Evolutionary conservation across 2,329 filamentous ascomycete genomes (phyloP).

Genomic region (Lecanicillium sp.): DNA sequence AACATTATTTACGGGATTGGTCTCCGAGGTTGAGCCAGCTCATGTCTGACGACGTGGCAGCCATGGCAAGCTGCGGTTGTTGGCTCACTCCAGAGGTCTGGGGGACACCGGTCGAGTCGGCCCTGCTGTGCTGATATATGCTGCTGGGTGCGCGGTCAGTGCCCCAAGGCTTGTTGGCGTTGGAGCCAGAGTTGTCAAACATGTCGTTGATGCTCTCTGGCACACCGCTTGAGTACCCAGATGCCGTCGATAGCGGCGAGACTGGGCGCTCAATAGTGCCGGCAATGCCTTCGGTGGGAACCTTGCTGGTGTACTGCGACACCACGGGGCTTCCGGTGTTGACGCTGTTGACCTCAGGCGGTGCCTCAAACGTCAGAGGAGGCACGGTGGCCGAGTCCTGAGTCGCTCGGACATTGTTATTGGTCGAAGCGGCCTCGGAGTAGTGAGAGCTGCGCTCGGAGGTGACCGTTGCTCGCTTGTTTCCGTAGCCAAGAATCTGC

Average conservation of each 20-base stretch:
- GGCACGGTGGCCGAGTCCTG: conserved; percentile 65
- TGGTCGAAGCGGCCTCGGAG: conserved; percentile 32
- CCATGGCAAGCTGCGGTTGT: conserved; percentile 45
- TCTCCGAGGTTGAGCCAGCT: conserved; percentile 72
- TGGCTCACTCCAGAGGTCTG: conserved; percentile 35
- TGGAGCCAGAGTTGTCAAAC: conserved; percentile 43
- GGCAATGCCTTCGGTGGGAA: conserved; percentile 52
- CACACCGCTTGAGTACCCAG: conserved; percentile 58
- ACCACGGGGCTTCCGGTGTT: conserved; percentile 65
- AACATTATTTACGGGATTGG: conserved; percentile 22
- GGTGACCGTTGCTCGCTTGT: conserved; percentile 44
- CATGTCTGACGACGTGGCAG: conserved; percentile 58
- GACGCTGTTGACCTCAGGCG: conserved; percentile 59
- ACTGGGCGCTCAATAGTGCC: conserved; percentile 55
- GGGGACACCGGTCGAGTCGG: conserved; percentile 28
- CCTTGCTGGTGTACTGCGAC: conserved; percentile 48
- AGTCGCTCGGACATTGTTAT: conserved; percentile 42
- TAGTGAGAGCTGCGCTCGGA: conserved; percentile 54
- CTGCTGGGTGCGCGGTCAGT: conserved; percentile 46
- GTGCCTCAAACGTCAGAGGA: conserved; percentile 60
- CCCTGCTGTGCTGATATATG: conserved; percentile 41
- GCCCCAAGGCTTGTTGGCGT: conserved; percentile 41
- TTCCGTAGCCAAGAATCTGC: conserved; percentile 57
- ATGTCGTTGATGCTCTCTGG: conserved; percentile 56
- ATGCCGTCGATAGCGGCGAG: conserved; percentile 41